phyloP scores from a whole-genome alignment of 176 grass and related monocot genomes.

The Melocanna baccifera region DNA sequence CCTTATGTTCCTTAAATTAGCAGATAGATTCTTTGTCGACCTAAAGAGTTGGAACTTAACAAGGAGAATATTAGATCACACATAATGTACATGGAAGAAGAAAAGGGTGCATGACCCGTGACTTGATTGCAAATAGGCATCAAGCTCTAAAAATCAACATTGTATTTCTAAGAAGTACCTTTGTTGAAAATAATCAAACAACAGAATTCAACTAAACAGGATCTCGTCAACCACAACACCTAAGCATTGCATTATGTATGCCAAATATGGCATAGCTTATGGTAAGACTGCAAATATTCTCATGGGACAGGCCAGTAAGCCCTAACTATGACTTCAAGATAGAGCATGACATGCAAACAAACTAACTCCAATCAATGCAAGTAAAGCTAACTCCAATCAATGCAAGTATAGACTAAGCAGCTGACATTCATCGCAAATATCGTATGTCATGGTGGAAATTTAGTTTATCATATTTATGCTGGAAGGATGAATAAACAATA shows the following conservation, averaged over 20 bases:
- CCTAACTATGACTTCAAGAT: neutral
- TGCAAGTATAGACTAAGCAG: neutral
- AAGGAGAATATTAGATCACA: neutral
- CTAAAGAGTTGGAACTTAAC: neutral
- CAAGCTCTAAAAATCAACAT: neutral
- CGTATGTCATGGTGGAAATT: neutral
- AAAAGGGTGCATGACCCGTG: neutral
- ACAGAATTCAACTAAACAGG: neutral
- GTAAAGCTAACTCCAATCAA: neutral
- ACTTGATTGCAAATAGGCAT: neutral
- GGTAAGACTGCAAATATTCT: slow-evolving; percentile 1
- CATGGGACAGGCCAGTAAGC: neutral
- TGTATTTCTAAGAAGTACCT: neutral
- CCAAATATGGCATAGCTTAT: neutral
- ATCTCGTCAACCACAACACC: neutral
- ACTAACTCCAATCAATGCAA: neutral
- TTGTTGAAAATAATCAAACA: neutral
- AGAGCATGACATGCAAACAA: neutral
- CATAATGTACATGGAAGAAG: neutral
- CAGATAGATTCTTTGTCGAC: neutral
- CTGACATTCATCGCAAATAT: neutral
- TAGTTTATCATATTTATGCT: neutral
- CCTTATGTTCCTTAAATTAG: neutral
- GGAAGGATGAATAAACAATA: neutral
- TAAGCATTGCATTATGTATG: neutral